Evolutionary conservation across 257 asterid genomes (phyloP).

Genomic region (Sherardia arvensis): DNA sequence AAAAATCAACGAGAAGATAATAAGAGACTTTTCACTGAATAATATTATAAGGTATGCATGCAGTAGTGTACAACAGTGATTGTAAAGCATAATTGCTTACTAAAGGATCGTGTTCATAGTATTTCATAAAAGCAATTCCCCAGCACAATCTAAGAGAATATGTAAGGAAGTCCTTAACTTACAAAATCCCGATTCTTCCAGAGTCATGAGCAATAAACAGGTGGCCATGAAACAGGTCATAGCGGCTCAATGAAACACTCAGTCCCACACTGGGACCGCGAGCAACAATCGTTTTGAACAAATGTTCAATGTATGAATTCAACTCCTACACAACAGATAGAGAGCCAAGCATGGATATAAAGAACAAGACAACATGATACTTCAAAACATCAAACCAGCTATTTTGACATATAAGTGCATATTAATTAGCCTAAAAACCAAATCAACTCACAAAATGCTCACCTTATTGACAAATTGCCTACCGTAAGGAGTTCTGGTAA

Average conservation of each 20-base stretch:
- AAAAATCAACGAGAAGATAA: slow-evolving; percentile 7
- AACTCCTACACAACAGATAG: slow-evolving; percentile 48
- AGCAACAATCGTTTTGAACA: slow-evolving; percentile 56
- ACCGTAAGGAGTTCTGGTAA: slow-evolving; percentile 74
- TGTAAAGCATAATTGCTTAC: background rate
- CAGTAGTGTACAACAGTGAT: background rate
- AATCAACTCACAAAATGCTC: slow-evolving; percentile 3
- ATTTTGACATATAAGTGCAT: background rate
- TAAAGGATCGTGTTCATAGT: background rate
- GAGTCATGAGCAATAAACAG: slow-evolving; percentile 65
- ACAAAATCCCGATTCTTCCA: slow-evolving; percentile 93
- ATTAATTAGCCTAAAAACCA: background rate
- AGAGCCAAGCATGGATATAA: slow-evolving; percentile 13
- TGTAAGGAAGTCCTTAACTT: slow-evolving; percentile 25
- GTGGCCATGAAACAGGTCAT: slow-evolving; percentile 89
- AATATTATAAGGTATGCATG: background rate
- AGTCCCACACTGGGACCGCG: slow-evolving; percentile 82
- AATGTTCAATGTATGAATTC: slow-evolving; percentile 60
- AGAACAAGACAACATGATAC: background rate
- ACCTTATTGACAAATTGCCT: slow-evolving; percentile 62
- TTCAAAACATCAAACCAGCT: background rate
- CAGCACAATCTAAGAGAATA: background rate
- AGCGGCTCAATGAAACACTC: slow-evolving; percentile 68
- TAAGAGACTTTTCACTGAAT: slow-evolving; percentile 1
- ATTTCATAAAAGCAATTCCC: too few species aligned